Evolutionary conservation across 306 rosid species (phyloP), one percentile per base, ranked within the genome.

Genomic region (Argentina anserina): DNA sequence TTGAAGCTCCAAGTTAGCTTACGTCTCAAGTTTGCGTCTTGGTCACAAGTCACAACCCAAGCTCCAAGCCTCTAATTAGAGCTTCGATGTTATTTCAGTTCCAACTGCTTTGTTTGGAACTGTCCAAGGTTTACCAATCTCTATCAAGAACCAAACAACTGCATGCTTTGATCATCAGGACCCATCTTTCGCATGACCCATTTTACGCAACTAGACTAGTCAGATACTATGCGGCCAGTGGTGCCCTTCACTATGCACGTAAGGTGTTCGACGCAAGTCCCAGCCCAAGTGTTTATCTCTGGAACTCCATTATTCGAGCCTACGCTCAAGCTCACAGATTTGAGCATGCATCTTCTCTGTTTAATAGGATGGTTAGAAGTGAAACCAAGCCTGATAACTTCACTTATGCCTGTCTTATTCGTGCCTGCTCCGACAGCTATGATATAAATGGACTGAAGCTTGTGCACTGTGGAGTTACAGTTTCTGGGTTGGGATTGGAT

Each of bases 241-340:
- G 75, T 9, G 82, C 83, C 63, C 77, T 87, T 17, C 45, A 26
- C 14, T 66, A 78, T 75, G 98, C 94, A 36, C 75, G 86, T 73
- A 78, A 75, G 4, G 65, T 91, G 86, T 93, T 93, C 75, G 90
- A 90, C 31, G 64, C 74, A 85, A 85, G 77, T 76, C 75, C 91
- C 62, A 65, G 28, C 58, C 86, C 79, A 80, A 90, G 83, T 11
- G 89, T 91, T 69, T 91, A 79, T 80, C 90, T 93, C 17, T 91
- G 96, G 96, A 93, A 93, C 59, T 86, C 98, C 60, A 73, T 93
- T 23, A 93, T 93, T 67, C 90, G 98, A 29, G 93, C 94, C 61
- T 81, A 82, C 10, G 96, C 98, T 0, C 80, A 64, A 75, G 83
- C 87, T 69, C 75, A n/a, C 50, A 69, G 73, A 50, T 89, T 89